Evolutionary conservation across 768 basidiomycete genomes (phyloP), one percentile per base, ranked within the genome.

Genomic region (Jaapia argillacea): DNA sequence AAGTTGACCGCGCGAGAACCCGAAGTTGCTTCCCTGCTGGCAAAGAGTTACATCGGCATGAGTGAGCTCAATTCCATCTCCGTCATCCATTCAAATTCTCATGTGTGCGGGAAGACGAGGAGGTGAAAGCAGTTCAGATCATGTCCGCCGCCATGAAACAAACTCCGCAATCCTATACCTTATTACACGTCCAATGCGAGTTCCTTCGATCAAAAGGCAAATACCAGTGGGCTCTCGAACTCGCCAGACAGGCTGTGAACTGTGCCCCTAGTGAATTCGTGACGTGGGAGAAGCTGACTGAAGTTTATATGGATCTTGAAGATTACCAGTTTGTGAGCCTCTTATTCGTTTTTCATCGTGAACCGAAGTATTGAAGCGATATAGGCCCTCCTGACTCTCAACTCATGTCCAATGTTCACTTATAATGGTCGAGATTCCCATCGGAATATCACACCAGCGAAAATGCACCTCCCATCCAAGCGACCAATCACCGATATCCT

Each of bases 321-420:
- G 80, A 90, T 58, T 97, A 74, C 58, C 89, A 96, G 55, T 82
- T 85, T 43, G 67, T 69, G 43, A 38, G 60, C 43, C 22, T 47
- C 44, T 5, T 16, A 13, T 24, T 25, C 23, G 23, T 7, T 6
- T n/a, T n/a, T n/a, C n/a, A n/a, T n/a, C 13, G 24, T 16, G 22
- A 16, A 27, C 31, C n/a, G n/a, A n/a, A n/a, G n/a, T n/a, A n/a
- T n/a, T n/a, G n/a, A n/a, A n/a, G n/a, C n/a, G 13, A 10, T 12
- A 5, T 38, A 71, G 71, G 91, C 92, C 0, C 68, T 98, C 12
- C 69, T 97, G 33, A 96, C 94, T 1, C 77, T 97, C 40, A 97
- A 97, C 58, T 97, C 93, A n/a, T 97, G 96, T 66, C 93, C 94
- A 2, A 98, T 99, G 96, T 99, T 99, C 65, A 98, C 96, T 5